Evolutionary conservation across 768 basidiomycete genomes (phyloP).

Genomic region (Boletus sp.): DNA sequence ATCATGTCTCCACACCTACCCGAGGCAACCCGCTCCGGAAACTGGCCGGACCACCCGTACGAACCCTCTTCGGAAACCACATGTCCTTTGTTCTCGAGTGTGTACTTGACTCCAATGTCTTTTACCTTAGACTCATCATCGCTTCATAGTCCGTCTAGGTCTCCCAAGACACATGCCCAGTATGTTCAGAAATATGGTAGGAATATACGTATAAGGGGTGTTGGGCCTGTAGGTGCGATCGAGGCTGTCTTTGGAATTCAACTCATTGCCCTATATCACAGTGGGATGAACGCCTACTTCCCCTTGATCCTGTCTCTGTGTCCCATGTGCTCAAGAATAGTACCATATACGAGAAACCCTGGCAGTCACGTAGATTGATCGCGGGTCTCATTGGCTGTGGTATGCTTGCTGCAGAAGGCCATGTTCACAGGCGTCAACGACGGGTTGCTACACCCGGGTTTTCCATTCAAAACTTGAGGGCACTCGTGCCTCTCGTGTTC

Average conservation of each 20-base stretch:
- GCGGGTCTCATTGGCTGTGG: constrained; percentile 79
- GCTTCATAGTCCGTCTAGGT: constrained; percentile 48
- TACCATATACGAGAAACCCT: constrained; percentile 79
- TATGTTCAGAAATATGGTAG: constrained; percentile 63
- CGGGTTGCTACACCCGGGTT: constrained; percentile 77
- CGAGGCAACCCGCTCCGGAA: constrained; percentile 45
- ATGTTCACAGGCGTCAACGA: constrained; percentile 76
- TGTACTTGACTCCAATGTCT: constrained; percentile 19
- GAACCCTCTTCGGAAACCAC: constrained; percentile 51
- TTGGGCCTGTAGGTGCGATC: constrained; percentile 58
- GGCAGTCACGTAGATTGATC: constrained; percentile 72
- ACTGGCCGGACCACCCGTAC: constrained; percentile 61
- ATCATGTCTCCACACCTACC: constrained; percentile 27
- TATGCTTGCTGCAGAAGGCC: constrained; percentile 77
- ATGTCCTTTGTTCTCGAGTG: constrained; percentile 59
- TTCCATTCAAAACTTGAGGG: constrained; percentile 73
- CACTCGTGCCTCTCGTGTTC: constrained; percentile 70
- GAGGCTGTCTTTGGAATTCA: background rate
- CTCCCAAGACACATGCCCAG: constrained; percentile 51
- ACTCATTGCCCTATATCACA: constrained; percentile 29
- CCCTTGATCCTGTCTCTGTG: constrained; percentile 76
- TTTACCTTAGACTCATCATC: background rate
- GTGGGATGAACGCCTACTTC: constrained; percentile 80
- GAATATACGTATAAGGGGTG: constrained; percentile 64
- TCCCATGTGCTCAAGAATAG: constrained; percentile 72